Evolutionary conservation across 257 asterid genomes (phyloP), one percentile per base, ranked within the genome.

Genomic region (Solanum ossicruentum): DNA sequence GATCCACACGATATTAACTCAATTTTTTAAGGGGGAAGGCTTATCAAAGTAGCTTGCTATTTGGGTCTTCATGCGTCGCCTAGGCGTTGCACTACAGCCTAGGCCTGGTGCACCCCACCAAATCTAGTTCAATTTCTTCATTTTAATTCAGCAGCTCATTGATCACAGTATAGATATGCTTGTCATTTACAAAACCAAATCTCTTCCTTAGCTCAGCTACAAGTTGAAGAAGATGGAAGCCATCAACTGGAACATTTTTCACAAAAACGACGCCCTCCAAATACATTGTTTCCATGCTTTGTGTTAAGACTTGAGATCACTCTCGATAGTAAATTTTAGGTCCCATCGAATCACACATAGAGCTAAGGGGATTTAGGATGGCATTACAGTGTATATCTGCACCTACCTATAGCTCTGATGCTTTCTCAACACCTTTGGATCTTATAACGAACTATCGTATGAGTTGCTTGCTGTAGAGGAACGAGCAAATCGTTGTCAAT

Each of bases 401-500:
- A 26, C 4, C n/a, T 73, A 75, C 26, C 47, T 77, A 77, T 16
- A 77, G 88, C 85, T 92, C 93, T 10, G 92, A 86, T 84, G 93
- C 91, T 85, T 85, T 93, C 57, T 88, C 91, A 65, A 89, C 85
- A 23, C 93, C 92, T 18, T 77, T 66, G 52, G 97, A 89, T 83
- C 89, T 83, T 83, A 81, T 93, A 92, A 32, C 92, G 89, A 43
- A 94, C 93, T 28, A 91, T 89, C 20, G 26, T 84, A 79, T 88
- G 92, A 87, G 86, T 87, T 54, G 85, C 47, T n/a, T 81, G 86
- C 77, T 86, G 89, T 12, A 88, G 85, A 20, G 91, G 80, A 75
- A 85, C 86, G 66, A 93, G 87, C 82, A 93, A 81, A 73, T 93
- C 95, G 4, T 85, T 87, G 43, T 92, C 95, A 12, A 92, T 88